phyloP scores from a whole-genome alignment of 257 asterid genomes.

The Solanum pimpinellifolium region DNA sequence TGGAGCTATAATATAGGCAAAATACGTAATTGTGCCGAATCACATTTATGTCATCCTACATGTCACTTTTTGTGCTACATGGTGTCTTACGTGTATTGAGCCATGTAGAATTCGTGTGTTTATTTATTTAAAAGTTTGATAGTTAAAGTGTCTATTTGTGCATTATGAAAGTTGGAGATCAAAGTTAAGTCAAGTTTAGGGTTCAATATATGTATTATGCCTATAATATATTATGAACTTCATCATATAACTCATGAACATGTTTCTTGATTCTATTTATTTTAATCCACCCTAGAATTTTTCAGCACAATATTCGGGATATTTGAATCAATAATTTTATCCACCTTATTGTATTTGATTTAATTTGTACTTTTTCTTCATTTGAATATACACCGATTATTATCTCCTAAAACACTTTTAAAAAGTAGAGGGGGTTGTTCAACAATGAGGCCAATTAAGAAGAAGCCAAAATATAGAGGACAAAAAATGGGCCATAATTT shows the following conservation, averaged over 20 bases:
- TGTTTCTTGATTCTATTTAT: not conserved
- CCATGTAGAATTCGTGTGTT: too few species aligned
- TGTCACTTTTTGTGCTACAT: too few species aligned
- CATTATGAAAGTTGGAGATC: too few species aligned
- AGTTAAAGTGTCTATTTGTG: too few species aligned
- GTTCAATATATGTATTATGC: too few species aligned
- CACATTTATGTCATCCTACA: too few species aligned
- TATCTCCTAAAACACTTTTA: not conserved
- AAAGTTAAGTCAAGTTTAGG: too few species aligned
- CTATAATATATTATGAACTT: not conserved
- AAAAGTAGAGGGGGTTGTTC: not conserved
- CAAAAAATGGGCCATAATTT: constrained; percentile 5
- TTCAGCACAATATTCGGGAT: not conserved
- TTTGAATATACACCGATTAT: not conserved
- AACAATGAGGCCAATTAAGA: not conserved
- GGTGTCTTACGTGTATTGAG: too few species aligned
- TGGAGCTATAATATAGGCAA: not conserved
- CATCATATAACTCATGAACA: not conserved
- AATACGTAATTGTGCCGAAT: too few species aligned
- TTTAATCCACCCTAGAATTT: not conserved
- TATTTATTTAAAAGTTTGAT: too few species aligned
- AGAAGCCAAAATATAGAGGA: constrained; percentile 3
- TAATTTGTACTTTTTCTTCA: not conserved
- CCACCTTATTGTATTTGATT: not conserved
- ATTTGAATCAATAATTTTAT: not conserved